Evolutionary conservation across 73 alveolate species (phyloP).

Genomic region (Stentor coeruleus): DNA sequence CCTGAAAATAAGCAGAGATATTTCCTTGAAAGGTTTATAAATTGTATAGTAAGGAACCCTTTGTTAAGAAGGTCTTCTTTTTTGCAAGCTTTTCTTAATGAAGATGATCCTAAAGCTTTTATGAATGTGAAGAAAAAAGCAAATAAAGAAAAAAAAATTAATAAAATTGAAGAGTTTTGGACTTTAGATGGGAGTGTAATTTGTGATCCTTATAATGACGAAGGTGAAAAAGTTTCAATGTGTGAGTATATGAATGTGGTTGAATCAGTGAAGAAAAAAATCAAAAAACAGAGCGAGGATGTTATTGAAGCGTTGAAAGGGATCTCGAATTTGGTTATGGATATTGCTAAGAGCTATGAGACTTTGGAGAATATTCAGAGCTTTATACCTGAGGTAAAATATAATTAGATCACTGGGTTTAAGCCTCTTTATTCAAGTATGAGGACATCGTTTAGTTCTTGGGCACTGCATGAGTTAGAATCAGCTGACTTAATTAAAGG

Average conservation of each 20-base stretch:
- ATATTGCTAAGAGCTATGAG: background rate
- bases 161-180: background rate
- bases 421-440: background rate
- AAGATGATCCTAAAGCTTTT: background rate
- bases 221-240: no score
- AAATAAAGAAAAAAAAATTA: background rate
- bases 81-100: background rate
- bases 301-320: background rate
- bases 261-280: constrained; percentile 5
- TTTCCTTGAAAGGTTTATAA: background rate
- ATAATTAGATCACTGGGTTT: background rate
- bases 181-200: background rate
- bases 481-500: background rate
- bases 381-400: background rate
- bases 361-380: background rate
- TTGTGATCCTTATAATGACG: background rate
- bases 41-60: background rate
- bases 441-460: background rate
- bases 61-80: background rate
- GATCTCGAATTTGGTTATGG: background rate
- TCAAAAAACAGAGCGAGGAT: background rate
- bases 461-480: background rate
- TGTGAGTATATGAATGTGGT: background rate
- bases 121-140: no score
- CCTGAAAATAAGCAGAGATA: background rate